phyloP scores from a whole-genome alignment of 805 yeast species.

The Starmerella vaccinii region DNA sequence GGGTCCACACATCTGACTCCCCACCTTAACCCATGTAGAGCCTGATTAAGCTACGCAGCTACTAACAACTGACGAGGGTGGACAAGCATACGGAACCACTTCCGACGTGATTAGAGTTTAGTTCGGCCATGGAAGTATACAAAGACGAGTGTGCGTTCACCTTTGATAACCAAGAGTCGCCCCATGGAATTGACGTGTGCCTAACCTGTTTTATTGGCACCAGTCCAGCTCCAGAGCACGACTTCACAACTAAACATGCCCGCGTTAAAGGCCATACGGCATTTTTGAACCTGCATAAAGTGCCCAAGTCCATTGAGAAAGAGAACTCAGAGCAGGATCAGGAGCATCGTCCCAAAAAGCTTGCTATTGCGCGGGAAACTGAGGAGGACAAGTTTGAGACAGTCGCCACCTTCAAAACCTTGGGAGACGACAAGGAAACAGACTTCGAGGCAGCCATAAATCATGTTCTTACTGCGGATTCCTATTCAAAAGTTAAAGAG shows the following conservation, averaged over 20 bases:
- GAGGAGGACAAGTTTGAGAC: slow-evolving; percentile 57
- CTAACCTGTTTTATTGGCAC: slow-evolving; percentile 46
- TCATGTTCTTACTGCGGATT: slow-evolving; percentile 45
- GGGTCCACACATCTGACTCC: too few relatives aligned
- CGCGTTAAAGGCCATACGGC: slow-evolving; percentile 43
- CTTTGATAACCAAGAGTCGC: slow-evolving; percentile 53
- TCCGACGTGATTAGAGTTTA: neutral
- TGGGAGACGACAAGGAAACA: slow-evolving; percentile 22
- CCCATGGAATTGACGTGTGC: slow-evolving; percentile 63
- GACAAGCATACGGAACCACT: neutral
- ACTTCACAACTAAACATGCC: slow-evolving; percentile 52
- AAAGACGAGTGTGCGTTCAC: slow-evolving; percentile 89
- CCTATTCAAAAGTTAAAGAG: slow-evolving; percentile 53
- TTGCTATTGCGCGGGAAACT: slow-evolving; percentile 53
- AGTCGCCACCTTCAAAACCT: slow-evolving; percentile 35
- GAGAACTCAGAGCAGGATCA: slow-evolving; percentile 33
- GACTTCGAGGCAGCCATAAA: slow-evolving; percentile 29
- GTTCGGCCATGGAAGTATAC: slow-evolving; percentile 37
- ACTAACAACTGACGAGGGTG: neutral
- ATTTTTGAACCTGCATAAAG: slow-evolving; percentile 51
- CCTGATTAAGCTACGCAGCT: slow-evolving; percentile 1
- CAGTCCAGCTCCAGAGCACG: slow-evolving; percentile 53
- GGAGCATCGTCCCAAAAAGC: slow-evolving; percentile 43
- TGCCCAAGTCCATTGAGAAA: slow-evolving; percentile 46
- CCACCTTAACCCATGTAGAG: neutral